phyloP scores from a whole-genome alignment of 2,329 filamentous ascomycete species.

The Aspergillus fumigatus region DNA sequence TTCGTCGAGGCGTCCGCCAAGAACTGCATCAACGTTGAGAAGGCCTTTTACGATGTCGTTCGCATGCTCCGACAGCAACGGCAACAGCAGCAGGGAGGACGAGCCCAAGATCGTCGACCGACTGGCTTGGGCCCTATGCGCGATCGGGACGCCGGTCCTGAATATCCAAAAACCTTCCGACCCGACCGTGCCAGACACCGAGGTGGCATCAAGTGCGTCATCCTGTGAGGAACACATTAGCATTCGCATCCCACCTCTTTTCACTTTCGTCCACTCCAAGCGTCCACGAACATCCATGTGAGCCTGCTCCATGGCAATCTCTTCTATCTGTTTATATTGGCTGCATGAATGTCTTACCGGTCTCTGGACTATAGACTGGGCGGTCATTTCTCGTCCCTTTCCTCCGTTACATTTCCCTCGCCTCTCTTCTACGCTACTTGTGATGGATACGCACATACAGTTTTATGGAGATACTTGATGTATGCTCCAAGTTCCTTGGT shows the following conservation, averaged over 20 bases:
- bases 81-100: conserved; percentile 45
- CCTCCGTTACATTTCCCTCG: conserved; percentile 3
- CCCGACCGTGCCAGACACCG: conserved; percentile 37
- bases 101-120: conserved; percentile 32
- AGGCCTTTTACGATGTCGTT: conserved; percentile 97
- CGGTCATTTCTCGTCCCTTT: conserved; percentile 3
- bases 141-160: conserved; percentile 34
- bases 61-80: conserved; percentile 81
- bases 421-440: conserved; percentile 3
- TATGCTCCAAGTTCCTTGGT: conserved; percentile 14
- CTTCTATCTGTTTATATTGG: conserved; percentile 18
- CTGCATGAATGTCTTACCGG: conserved; percentile 8
- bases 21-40: conserved; percentile 97
- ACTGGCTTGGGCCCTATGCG: conserved; percentile 33
- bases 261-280: background rate
- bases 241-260: conserved; percentile 1
- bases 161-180: conserved; percentile 38
- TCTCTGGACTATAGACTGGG: conserved; percentile 6
- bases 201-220: conserved; percentile 32
- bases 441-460: conserved; percentile 10
- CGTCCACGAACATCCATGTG: conserved; percentile 8
- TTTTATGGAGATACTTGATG: conserved; percentile 17
- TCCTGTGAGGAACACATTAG: conserved; percentile 28
- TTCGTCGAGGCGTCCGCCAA: conserved; percentile 97
- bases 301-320: conserved; percentile 14